A percentile compares a stretch with the other conserved stretches of the same genome.
These are phyloP conservation scores for Suillus occidentalis DNA, from an alignment of 768 basidiomycete species.

Conservation along the genomic window DNA sequence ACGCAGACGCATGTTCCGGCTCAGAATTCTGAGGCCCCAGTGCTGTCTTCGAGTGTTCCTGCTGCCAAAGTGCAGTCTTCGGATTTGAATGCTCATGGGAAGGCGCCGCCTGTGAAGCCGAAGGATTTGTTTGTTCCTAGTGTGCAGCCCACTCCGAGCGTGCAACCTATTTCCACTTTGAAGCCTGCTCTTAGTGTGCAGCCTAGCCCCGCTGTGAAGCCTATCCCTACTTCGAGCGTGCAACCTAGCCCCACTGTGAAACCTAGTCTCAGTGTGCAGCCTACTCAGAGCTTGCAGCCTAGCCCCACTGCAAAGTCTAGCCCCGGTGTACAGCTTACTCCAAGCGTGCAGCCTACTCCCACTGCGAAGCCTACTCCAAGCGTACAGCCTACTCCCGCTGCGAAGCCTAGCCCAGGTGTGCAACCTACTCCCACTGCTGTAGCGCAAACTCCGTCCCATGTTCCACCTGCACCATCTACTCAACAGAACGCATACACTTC, in stretches of 20 bases:
- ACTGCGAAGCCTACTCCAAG: neutral
- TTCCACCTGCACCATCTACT: neutral
- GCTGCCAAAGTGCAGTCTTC: conserved; percentile 7
- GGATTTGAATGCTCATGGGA: conserved; percentile 14
- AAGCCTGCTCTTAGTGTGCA: neutral
- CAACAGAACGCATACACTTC: conserved; percentile 14
- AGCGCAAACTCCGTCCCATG: neutral
- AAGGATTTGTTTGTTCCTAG: conserved; percentile 14
- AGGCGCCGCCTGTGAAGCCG: conserved; percentile 20
- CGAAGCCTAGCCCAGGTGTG: neutral
- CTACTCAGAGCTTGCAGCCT: neutral
- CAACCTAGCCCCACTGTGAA: neutral
- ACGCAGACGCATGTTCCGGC: conserved; percentile 7
- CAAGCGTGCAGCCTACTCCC: neutral
- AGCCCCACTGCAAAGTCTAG: too few species aligned
- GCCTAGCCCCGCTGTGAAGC: neutral
- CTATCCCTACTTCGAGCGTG: neutral
- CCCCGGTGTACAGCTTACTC: neutral
- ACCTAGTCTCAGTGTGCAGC: neutral
- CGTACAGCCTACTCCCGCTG: neutral
- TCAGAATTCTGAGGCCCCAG: conserved; percentile 13
- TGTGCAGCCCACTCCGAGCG: neutral
- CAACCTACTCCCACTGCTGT: neutral
- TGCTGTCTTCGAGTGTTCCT: conserved; percentile 4
- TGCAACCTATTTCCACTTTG: neutral